Conservation (phyloP, 2,329 filamentous ascomycete genomes). For the Colletotrichum limetticola region DNA sequence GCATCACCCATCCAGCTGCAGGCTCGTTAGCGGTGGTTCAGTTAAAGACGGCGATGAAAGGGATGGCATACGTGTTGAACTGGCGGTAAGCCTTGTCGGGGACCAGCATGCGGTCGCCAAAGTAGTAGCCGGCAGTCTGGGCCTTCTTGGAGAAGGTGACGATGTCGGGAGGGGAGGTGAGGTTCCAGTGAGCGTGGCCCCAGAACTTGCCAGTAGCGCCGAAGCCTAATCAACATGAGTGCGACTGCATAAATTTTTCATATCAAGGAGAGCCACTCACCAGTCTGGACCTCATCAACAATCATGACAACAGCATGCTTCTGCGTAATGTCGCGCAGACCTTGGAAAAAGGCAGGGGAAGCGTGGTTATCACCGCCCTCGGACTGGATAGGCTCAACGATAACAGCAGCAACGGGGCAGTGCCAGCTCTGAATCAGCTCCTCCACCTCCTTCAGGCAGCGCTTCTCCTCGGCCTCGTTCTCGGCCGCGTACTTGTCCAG, state of each 20-base stretch:
- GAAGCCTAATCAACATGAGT: slow-evolving; percentile 59
- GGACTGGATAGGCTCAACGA: slow-evolving; percentile 84
- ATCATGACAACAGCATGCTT: slow-evolving; percentile 79
- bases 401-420: slow-evolving; percentile 77
- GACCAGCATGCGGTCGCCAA: slow-evolving; percentile 76
- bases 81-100: slow-evolving; percentile 87
- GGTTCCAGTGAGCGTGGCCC: slow-evolving; percentile 87
- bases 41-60: too few relatives aligned
- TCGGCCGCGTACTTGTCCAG: slow-evolving; percentile 75
- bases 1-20: slow-evolving; percentile 81
- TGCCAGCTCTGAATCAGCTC: slow-evolving; percentile 73
- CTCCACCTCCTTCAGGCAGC: slow-evolving; percentile 80
- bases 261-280: not conserved
- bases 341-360: slow-evolving; percentile 80
- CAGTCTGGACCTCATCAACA: slow-evolving; percentile 85
- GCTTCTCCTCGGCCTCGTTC: slow-evolving; percentile 77
- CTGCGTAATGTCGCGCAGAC: slow-evolving; percentile 77
- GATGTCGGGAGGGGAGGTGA: slow-evolving; percentile 79
- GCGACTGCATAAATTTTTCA: not conserved
- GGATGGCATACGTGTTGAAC: slow-evolving; percentile 72
- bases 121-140: slow-evolving; percentile 87
- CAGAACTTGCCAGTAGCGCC: slow-evolving; percentile 90
- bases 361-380: slow-evolving; percentile 89
- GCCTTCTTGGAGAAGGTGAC: slow-evolving; percentile 93
- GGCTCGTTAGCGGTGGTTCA: not conserved